Conservation (phyloP, 1,139 yeast genomes). For the Geotrichum australiense region DNA sequence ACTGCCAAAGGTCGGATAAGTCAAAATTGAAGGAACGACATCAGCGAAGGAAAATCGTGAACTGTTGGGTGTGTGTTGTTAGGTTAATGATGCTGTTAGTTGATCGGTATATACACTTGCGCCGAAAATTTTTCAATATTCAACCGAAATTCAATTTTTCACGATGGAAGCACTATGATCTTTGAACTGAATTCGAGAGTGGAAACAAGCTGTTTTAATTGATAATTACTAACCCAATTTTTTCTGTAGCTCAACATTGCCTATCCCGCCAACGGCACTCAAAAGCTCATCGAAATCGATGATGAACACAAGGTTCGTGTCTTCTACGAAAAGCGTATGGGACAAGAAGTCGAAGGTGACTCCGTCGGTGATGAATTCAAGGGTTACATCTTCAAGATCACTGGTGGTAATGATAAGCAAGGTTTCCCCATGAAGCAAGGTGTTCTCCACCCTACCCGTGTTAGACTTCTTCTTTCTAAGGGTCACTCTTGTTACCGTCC, state of each 20-base stretch:
- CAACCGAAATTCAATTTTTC: too few relatives aligned
- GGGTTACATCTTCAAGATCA: conserved; percentile 97
- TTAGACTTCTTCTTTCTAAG: conserved; percentile 86
- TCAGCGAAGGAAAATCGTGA: too few relatives aligned
- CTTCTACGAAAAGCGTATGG: conserved; percentile 99
- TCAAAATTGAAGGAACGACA: too few relatives aligned
- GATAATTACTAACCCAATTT: neutral
- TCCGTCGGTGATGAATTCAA: conserved; percentile 97
- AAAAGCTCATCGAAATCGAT: conserved; percentile 94
- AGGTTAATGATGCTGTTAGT: too few relatives aligned
- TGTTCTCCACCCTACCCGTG: conserved; percentile 99
- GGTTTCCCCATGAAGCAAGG: conserved; percentile 99
- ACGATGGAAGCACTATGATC: too few relatives aligned
- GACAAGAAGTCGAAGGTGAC: conserved; percentile 99
- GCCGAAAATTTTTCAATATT: too few relatives aligned
- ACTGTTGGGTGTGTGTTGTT: too few relatives aligned
- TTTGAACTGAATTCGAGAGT: too few relatives aligned
- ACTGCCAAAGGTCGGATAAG: too few relatives aligned
- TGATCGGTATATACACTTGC: too few relatives aligned
- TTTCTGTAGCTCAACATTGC: conserved; percentile 77
- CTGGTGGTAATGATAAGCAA: conserved; percentile 99
- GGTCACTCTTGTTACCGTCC: conserved; percentile 99
- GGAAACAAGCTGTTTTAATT: too few relatives aligned
- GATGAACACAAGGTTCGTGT: conserved; percentile 99
- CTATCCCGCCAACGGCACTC: conserved; percentile 99